Conservation (phyloP, 2,329 filamentous ascomycete species). For the Aspergillus candidus region DNA sequence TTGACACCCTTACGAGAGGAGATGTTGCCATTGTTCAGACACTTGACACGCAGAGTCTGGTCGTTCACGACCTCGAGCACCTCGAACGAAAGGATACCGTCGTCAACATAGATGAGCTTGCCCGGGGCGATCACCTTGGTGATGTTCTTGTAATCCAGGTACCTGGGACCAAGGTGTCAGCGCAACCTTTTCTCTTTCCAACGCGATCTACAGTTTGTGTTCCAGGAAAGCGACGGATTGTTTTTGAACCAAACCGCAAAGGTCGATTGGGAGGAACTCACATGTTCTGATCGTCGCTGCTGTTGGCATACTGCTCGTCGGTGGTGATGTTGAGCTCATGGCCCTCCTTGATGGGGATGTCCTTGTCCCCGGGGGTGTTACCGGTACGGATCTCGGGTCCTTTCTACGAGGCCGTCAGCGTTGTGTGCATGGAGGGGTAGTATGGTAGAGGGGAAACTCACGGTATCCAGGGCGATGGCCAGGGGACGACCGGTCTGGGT, state of each 20-base stretch:
- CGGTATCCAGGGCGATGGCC: constrained; percentile 83
- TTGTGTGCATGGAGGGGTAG: neutral
- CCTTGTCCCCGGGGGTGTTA: constrained; percentile 63
- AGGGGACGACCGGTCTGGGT: constrained; percentile 74
- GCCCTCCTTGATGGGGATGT: constrained; percentile 76
- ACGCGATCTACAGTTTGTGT: neutral
- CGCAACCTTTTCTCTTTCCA: neutral
- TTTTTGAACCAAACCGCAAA: too few species aligned
- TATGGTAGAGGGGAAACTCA: constrained; percentile 43
- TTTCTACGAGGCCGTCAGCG: constrained; percentile 45
- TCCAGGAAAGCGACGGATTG: too few species aligned
- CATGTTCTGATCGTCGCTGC: constrained; percentile 89
- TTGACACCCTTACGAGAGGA: constrained; percentile 99
- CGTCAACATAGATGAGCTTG: constrained; percentile 95
- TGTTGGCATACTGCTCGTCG: constrained; percentile 81
- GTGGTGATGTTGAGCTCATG: constrained; percentile 92
- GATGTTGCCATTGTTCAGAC: constrained; percentile 97
- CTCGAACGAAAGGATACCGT: constrained; percentile 94
- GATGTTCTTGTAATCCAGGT: constrained; percentile 99
- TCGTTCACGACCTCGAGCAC: constrained; percentile 83
- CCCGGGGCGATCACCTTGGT: constrained; percentile 92
- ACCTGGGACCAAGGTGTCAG: constrained; percentile 50
- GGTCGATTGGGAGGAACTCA: constrained; percentile 41
- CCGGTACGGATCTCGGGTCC: constrained; percentile 83
- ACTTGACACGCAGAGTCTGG: constrained; percentile 77